A percentile compares a stretch with the other conserved stretches of the same genome.
These are phyloP conservation scores for Tetracladium setigerum DNA, from an alignment of 495 filamentous ascomycete species.

Conservation along the genomic window DNA sequence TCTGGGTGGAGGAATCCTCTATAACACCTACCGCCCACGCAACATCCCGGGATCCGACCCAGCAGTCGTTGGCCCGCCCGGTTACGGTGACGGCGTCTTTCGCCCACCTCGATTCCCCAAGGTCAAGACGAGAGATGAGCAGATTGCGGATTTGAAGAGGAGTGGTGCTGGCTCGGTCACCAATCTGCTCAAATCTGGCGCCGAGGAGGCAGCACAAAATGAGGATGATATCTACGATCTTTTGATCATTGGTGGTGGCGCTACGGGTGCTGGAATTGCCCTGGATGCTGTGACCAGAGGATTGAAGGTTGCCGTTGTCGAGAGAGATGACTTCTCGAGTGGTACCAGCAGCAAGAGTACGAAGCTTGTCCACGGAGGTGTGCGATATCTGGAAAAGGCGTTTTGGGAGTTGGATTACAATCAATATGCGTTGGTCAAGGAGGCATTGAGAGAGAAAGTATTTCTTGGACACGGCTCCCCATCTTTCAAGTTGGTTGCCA, in stretches of 20 bases:
- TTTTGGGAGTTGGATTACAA: slow-evolving; percentile 94
- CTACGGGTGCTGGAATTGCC: slow-evolving; percentile 88
- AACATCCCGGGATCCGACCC: slow-evolving; percentile 80
- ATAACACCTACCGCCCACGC: slow-evolving; percentile 73
- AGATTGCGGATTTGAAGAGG: slow-evolving; percentile 51
- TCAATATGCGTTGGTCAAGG: slow-evolving; percentile 87
- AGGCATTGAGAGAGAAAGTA: slow-evolving; percentile 93
- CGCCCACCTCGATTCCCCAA: slow-evolving; percentile 73
- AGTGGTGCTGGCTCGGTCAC: slow-evolving; percentile 21
- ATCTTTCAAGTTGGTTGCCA: slow-evolving; percentile 89
- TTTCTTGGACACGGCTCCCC: slow-evolving; percentile 92
- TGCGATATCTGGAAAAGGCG: slow-evolving; percentile 94
- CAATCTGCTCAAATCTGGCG: background rate
- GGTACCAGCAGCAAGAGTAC: slow-evolving; percentile 97
- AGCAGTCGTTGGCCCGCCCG: slow-evolving; percentile 72
- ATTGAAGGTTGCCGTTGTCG: slow-evolving; percentile 87
- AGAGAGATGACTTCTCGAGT: slow-evolving; percentile 88
- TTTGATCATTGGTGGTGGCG: slow-evolving; percentile 85
- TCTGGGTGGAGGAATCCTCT: slow-evolving; percentile 56
- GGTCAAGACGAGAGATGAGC: slow-evolving; percentile 62
- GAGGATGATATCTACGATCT: slow-evolving; percentile 66
- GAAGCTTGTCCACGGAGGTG: slow-evolving; percentile 94
- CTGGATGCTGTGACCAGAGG: slow-evolving; percentile 91
- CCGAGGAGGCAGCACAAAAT: slow-evolving; percentile 20
- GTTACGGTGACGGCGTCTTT: slow-evolving; percentile 70